These are phyloP conservation scores for Boletus putidus DNA, from an alignment of 1,284 basidiomycete genomes.

Conservation along the genomic window DNA sequence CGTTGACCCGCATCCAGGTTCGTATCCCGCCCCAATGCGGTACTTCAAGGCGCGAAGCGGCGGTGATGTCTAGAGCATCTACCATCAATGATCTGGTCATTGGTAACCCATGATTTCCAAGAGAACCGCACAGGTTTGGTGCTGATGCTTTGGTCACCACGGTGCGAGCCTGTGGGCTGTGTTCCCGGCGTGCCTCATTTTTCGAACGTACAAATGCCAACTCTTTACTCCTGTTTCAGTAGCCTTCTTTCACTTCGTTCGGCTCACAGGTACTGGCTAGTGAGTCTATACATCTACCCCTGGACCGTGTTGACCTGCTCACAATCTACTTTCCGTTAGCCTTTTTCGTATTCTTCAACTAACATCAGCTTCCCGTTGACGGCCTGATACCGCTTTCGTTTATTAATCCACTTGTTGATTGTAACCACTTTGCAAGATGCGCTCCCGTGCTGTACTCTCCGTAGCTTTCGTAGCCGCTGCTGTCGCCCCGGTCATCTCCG, in stretches of 20 bases:
- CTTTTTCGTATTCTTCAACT: slow-evolving; percentile 8
- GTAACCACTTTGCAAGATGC: slow-evolving; percentile 13
- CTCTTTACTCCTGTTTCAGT: background rate
- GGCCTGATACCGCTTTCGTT: slow-evolving; percentile 4
- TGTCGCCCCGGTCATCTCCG: slow-evolving; percentile 6
- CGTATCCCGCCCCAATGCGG: no score
- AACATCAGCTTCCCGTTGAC: slow-evolving; percentile 8
- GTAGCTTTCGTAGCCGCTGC: background rate
- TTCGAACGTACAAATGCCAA: background rate
- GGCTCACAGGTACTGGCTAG: slow-evolving; percentile 26
- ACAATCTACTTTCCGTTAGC: slow-evolving; percentile 3
- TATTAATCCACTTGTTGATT: background rate
- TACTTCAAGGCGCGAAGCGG: no score
- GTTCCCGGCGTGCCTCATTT: background rate
- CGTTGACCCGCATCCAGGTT: no score
- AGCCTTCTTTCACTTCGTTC: slow-evolving; percentile 13
- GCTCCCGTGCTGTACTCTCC: background rate
- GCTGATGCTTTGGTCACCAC: background rate
- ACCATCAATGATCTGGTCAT: background rate
- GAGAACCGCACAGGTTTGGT: background rate
- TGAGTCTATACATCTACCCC: slow-evolving; percentile 7
- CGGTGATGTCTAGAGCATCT: background rate
- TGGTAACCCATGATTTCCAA: background rate
- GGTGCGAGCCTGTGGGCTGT: background rate
- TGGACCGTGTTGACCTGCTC: background rate